Evolutionary conservation across 192 early-diverging fungal species (phyloP).

Genomic region (Coemansia umbellata): DNA sequence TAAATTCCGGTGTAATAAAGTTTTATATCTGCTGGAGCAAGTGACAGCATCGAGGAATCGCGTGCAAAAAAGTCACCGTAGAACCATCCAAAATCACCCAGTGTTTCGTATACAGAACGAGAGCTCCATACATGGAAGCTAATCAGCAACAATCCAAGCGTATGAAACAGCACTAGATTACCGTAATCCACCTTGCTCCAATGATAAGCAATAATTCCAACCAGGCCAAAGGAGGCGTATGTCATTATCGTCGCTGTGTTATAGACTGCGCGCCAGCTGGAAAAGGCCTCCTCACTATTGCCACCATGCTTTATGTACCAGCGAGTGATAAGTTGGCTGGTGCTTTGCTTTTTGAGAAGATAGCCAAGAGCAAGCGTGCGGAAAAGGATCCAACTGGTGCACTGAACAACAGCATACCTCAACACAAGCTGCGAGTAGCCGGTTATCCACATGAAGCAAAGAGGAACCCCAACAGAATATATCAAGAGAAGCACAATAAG

Average conservation of each 20-base stretch:
- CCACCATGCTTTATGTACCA: conserved; percentile 94
- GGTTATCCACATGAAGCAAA: conserved; percentile 38
- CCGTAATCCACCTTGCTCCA: conserved; percentile 53
- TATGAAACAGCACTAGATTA: conserved; percentile 70
- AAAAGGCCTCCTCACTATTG: conserved; percentile 81
- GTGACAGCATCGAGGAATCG: conserved; percentile 57
- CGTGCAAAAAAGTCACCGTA: conserved; percentile 97
- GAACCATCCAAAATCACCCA: conserved; percentile 98
- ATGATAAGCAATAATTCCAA: conserved; percentile 76
- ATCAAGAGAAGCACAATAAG: conserved; percentile 69
- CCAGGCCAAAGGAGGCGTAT: conserved; percentile 81
- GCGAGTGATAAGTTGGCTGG: conserved; percentile 76
- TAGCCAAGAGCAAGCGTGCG: conserved; percentile 78
- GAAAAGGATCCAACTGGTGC: conserved; percentile 81
- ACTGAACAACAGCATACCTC: conserved; percentile 62
- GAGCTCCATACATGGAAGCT: conserved; percentile 90
- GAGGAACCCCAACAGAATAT: conserved; percentile 70
- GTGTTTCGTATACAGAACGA: conserved; percentile 83
- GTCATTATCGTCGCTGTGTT: conserved; percentile 90
- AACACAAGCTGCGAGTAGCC: conserved; percentile 29
- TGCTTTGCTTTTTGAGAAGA: conserved; percentile 77
- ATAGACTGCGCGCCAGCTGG: conserved; percentile 94
- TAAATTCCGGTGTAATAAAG: conserved; percentile 90
- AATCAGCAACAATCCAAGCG: conserved; percentile 69
- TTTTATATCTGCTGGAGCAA: conserved; percentile 46